Conservation (phyloP, 352 stramenopile genomes). For the Globisporangium middletonii region DNA sequence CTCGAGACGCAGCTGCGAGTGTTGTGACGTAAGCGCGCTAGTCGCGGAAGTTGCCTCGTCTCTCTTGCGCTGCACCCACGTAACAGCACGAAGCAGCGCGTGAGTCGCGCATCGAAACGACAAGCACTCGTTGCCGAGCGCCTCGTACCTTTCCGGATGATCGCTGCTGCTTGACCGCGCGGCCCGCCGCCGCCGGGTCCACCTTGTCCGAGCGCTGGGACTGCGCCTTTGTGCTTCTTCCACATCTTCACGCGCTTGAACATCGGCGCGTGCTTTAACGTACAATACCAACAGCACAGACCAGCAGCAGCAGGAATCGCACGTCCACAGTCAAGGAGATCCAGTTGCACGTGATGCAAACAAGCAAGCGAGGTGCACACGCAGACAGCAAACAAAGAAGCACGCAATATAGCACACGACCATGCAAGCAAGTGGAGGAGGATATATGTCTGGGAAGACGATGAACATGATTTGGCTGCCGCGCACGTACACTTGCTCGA, state of each 20-base stretch:
- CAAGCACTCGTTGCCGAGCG: not conserved
- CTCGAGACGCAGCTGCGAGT: not conserved
- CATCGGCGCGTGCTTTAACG: constrained; percentile 85
- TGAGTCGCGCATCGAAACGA: not conserved
- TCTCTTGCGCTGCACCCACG: constrained; percentile 41
- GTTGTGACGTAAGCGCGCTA: not conserved
- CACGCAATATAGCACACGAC: not conserved
- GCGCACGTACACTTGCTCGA: constrained; percentile 82
- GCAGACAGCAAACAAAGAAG: not conserved
- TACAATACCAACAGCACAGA: constrained; percentile 25
- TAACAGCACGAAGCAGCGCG: not conserved
- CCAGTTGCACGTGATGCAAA: constrained; percentile 15
- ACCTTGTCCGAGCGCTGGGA: constrained; percentile 66
- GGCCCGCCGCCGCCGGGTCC: constrained; percentile 46
- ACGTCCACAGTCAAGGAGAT: constrained; percentile 19
- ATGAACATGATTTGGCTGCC: constrained; percentile 87
- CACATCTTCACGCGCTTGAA: constrained; percentile 86
- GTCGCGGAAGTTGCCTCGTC: constrained; percentile 35
- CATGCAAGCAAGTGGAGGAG: constrained; percentile 21
- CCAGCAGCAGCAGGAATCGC: not conserved
- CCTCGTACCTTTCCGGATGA: constrained; percentile 68
- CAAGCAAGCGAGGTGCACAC: constrained; percentile 5
- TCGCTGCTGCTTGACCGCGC: constrained; percentile 68
- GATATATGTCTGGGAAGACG: constrained; percentile 88
- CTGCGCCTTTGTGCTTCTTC: constrained; percentile 83